phyloP scores from a whole-genome alignment of 495 filamentous ascomycete genomes.

The Penicillium steckii region DNA sequence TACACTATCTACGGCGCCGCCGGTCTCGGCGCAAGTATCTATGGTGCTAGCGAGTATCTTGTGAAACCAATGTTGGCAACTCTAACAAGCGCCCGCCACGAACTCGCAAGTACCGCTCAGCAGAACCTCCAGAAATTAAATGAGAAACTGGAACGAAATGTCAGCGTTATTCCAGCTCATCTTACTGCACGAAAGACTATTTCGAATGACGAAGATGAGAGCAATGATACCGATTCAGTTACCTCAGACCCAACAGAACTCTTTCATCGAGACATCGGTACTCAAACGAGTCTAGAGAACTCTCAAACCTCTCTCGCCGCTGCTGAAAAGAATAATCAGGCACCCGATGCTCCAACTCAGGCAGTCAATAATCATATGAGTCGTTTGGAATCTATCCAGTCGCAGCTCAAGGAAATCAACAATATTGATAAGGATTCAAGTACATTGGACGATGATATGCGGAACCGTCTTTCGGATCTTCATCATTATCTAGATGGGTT shows the following conservation, averaged over 20 bases:
- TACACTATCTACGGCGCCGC: slow-evolving; percentile 76
- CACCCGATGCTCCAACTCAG: slow-evolving; percentile 21
- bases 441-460: slow-evolving; percentile 44
- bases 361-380: slow-evolving; percentile 39
- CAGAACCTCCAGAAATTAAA: slow-evolving; percentile 68
- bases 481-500: slow-evolving; percentile 53
- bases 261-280: slow-evolving; percentile 86
- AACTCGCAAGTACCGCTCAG: slow-evolving; percentile 66
- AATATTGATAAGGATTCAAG: slow-evolving; percentile 47
- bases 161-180: slow-evolving; percentile 59
- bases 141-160: slow-evolving; percentile 65
- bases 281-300: slow-evolving; percentile 69
- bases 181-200: slow-evolving; percentile 24
- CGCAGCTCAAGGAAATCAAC: slow-evolving; percentile 53
- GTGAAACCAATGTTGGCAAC: slow-evolving; percentile 78
- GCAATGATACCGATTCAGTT: slow-evolving; percentile 42
- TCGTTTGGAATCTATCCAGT: slow-evolving; percentile 46
- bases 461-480: slow-evolving; percentile 43
- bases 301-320: slow-evolving; percentile 27
- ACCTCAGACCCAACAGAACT: slow-evolving; percentile 75
- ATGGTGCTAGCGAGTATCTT: slow-evolving; percentile 78
- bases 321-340: slow-evolving; percentile 6
- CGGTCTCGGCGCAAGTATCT: slow-evolving; percentile 67
- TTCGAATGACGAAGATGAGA: slow-evolving; percentile 19
- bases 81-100: slow-evolving; percentile 75